These are phyloP conservation scores for Colletotrichum simmondsii DNA, from an alignment of 2,329 filamentous ascomycete genomes.

Conservation along the genomic window DNA sequence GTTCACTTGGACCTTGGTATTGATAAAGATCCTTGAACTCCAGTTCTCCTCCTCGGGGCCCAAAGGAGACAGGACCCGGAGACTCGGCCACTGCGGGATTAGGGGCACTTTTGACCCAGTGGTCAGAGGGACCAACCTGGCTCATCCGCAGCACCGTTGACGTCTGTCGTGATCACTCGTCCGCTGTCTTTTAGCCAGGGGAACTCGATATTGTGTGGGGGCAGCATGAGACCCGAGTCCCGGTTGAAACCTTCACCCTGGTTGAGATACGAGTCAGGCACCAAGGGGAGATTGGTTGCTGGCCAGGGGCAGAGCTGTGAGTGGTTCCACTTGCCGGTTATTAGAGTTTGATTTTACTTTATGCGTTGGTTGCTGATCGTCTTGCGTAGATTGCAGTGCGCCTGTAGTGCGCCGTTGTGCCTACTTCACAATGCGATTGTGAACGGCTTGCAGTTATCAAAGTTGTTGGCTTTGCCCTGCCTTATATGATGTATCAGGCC, in stretches of 20 bases:
- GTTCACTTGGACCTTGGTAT: constrained; percentile 21
- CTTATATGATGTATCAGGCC: not conserved
- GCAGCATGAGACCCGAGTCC: constrained; percentile 18
- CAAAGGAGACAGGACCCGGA: constrained; percentile 17
- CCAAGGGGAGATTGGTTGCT: constrained; percentile 21
- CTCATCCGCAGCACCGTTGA: constrained; percentile 11
- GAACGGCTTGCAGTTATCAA: not conserved
- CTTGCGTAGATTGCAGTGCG: constrained; percentile 12
- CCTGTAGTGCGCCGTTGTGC: constrained; percentile 13
- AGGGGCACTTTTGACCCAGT: constrained; percentile 26
- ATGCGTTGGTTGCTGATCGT: constrained; percentile 28
- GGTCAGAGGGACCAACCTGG: constrained; percentile 27
- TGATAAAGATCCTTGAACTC: constrained; percentile 23
- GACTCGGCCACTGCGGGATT: constrained; percentile 24
- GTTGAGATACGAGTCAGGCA: constrained; percentile 29
- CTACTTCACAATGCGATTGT: constrained; percentile 1
- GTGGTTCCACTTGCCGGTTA: constrained; percentile 31
- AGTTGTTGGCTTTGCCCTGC: not conserved
- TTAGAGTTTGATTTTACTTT: constrained; percentile 34
- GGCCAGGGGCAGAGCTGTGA: constrained; percentile 10
- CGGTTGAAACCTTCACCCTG: constrained; percentile 29
- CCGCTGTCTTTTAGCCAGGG: constrained; percentile 17
- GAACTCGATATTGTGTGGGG: constrained; percentile 16
- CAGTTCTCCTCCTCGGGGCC: not conserved
- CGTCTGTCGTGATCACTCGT: constrained; percentile 28